Evolutionary conservation across 2,329 filamentous ascomycete genomes (phyloP), one percentile per base, ranked within the genome.

Genomic region (Rhexocercosporidium sp.): DNA sequence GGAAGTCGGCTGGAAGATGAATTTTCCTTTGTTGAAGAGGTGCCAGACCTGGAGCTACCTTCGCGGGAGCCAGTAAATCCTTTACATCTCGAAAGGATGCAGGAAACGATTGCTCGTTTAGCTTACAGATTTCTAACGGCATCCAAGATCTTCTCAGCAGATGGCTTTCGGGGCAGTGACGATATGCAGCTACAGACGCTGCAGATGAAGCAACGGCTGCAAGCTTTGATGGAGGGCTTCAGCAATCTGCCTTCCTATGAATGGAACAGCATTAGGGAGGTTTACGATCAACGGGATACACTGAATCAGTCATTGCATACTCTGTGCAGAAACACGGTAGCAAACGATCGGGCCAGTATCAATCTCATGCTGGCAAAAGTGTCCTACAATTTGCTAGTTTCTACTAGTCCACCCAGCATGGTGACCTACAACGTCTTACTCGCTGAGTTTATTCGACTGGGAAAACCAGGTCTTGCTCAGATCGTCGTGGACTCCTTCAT

Each of bases 351-450:
- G 18, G 25, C 65, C 3, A 69, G 70, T 60, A 62, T 75, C 8
- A 70, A 76, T 57, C 59, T 75, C 12, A 71, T 75, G 59, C 57
- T 79, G 46, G 70, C 75, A 12, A 80, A 81, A 64, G 78, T 87
- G 20, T 84, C 82, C 66, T 89, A 90, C 78, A 93, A 92, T 74
- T 79, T 96, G 3, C 82, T 93, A 18, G 80, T 87, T 3, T 88
- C 87, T 2, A 77, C 83, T 1, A 81, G 86, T 20, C 85, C 88
- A 0, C 90, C 92, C 0, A 87, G 87, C 69, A 84, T 92, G 41
- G 83, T 88, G 70, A 93, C 89, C 3, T 93, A 89, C 80, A 94
- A 94, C 74, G 84, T 85, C 14, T 82, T 96, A 29, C 84, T 95
- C 2, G 77, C 86, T n/a, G 86, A 86, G n/a, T 88, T 95, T 60